Evolutionary conservation across 306 rosid species (phyloP).

Genomic region (Corylus avellana): DNA sequence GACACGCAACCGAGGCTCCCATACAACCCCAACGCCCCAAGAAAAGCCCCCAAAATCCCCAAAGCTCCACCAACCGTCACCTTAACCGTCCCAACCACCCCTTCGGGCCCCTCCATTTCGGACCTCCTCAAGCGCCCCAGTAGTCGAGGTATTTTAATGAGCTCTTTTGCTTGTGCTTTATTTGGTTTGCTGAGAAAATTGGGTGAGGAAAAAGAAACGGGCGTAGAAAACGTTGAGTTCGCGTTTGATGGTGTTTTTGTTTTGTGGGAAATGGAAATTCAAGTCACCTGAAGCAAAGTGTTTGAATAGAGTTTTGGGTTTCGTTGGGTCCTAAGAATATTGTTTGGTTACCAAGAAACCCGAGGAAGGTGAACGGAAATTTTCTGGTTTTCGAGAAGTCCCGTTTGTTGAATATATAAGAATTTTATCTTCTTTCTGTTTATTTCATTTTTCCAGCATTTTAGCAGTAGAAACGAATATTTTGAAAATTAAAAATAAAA

Average conservation of each 20-base stretch:
- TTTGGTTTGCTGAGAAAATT: neutral
- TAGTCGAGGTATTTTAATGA: slow-evolving; percentile 26
- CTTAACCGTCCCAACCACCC: slow-evolving; percentile 38
- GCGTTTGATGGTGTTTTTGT: too few relatives aligned
- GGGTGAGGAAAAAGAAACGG: neutral
- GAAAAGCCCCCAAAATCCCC: slow-evolving; percentile 50
- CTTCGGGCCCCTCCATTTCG: slow-evolving; percentile 34
- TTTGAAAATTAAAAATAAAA: too few relatives aligned
- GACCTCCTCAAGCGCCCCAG: slow-evolving; percentile 68
- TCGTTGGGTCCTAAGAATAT: neutral
- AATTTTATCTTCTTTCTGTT: neutral
- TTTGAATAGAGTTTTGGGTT: neutral
- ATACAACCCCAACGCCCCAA: slow-evolving; percentile 85
- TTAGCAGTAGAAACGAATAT: neutral
- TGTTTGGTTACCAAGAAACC: neutral
- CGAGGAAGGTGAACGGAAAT: neutral
- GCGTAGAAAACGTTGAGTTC: neutral
- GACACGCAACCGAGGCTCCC: slow-evolving; percentile 68
- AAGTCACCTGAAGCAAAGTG: neutral
- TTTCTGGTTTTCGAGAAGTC: neutral
- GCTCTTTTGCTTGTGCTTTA: neutral
- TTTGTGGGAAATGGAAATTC: neutral
- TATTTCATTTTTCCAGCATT: neutral
- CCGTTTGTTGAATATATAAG: neutral
- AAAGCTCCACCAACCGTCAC: slow-evolving; percentile 31